Conservation (phyloP, 139 green algal genomes). For the Monoraphidium neglectum region DNA sequence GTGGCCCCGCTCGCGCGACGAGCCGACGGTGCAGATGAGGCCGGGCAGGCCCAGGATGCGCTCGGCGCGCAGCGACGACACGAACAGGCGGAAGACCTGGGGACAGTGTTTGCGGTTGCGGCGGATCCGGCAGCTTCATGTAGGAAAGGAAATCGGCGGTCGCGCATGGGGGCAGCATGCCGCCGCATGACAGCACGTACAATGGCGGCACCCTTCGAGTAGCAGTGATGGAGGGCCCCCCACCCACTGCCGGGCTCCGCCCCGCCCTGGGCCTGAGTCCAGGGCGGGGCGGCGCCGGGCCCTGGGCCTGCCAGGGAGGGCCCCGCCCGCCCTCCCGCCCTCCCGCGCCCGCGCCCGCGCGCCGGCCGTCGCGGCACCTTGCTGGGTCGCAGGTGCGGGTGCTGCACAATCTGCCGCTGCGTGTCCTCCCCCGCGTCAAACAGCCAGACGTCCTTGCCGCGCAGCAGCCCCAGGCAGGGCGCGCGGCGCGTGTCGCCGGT, state of each 20-base stretch:
- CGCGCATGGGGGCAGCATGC: not conserved
- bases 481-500: not conserved
- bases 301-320: no score
- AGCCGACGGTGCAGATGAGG: conserved; percentile 75
- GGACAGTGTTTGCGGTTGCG: no score
- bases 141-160: no score
- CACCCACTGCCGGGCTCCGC: no score
- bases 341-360: no score
- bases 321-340: no score
- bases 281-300: no score
- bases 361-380: no score
- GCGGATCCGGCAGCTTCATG: no score
- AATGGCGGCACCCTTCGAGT: no score
- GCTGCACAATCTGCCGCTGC: conserved; percentile 63
- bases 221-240: no score
- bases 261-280: no score
- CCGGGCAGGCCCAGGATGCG: conserved; percentile 62
- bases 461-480: conserved; percentile 44
- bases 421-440: conserved; percentile 84
- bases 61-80: conserved; percentile 64
- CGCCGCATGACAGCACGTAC: not conserved
- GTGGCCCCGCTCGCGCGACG: conserved; percentile 57
- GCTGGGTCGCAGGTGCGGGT: conserved; percentile 48
- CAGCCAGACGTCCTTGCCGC: conserved; percentile 67
- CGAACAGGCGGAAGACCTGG: conserved; percentile 74